Base-by-base conservation (phyloP, 192 early-diverging fungal species). In the Coemansia sp. region DNA sequence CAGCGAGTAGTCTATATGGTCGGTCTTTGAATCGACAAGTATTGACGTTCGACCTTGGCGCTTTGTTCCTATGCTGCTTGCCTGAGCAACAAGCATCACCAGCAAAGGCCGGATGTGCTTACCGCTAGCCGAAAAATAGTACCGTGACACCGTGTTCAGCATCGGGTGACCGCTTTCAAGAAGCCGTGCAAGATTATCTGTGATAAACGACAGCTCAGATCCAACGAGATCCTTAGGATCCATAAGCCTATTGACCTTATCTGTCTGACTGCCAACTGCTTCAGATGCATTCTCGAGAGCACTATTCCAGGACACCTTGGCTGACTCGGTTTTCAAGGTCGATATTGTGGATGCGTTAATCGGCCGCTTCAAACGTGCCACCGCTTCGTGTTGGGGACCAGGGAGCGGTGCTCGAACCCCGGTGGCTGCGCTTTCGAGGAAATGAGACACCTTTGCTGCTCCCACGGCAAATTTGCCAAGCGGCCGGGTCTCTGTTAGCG, bases 21-120 rank as follows among this genome's bases (percentile, higher is more conserved):
- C 53, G n/a, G 67, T 55, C 22, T 73, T 57, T 8, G 68, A 69
- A 25, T 62, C 73, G 4, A 67, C 67, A 0, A 76, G 55, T 43
- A 63, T 66, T 41, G 73, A 70, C 27, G 73, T 51, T 25, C 19
- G 24, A 1, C 67, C 73, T 23, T 25, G 44, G n/a, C 73, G 62
- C 59, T 87, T 88, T 8, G 84, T 78, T 2, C 84, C 85, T 11
- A 83, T 70, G 34, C 84, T 86, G 13, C 90, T 92, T 4, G 96
- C 96, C 70, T 92, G 86, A 9, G 93, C 85, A 34, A 95, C 84
- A 41, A 98, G 84, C 38, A 96, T 81, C 14, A 98, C 93, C 37
- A 98, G 66, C 43, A 98, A 69, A 9, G 96, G 96, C 25, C 96
- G 85, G 24, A 98, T 86, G 65, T 93, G 91, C 67, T 98, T 96